These are phyloP conservation scores for Fraxinus quadrangulata DNA, from an alignment of 257 asterid species.

Conservation along the genomic window DNA sequence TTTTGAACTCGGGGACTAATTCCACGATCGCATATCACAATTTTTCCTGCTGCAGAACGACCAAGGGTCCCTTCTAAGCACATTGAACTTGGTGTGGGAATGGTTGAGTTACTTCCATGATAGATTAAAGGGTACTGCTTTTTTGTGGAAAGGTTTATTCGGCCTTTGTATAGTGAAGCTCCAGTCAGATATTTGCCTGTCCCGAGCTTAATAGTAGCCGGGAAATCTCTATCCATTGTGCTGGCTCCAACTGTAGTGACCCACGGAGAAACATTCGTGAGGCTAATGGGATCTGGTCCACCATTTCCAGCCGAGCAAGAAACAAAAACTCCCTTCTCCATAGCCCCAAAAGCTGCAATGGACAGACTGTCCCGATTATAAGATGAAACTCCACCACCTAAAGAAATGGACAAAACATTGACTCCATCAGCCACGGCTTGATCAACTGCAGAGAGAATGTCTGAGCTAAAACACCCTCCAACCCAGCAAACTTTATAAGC, in stretches of 20 bases:
- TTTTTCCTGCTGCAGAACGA: conserved; percentile 67
- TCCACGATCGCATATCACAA: conserved; percentile 89
- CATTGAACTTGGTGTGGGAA: conserved; percentile 73
- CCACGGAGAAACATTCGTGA: conserved; percentile 96
- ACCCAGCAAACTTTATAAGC: conserved; percentile 93
- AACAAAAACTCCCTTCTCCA: conserved; percentile 83
- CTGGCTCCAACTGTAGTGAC: conserved; percentile 91
- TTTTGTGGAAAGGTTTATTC: conserved; percentile 34
- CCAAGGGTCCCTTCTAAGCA: conserved; percentile 82
- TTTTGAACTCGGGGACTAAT: conserved; percentile 87
- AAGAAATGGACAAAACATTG: conserved; percentile 70
- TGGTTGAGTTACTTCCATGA: conserved; percentile 64
- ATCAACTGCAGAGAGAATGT: conserved; percentile 84
- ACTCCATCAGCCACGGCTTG: conserved; percentile 96
- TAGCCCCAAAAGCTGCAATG: conserved; percentile 84
- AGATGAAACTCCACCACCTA: conserved; percentile 90
- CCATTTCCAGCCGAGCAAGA: conserved; percentile 96
- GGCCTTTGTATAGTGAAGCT: conserved; percentile 75
- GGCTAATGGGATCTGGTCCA: conserved; percentile 90
- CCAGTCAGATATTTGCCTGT: conserved; percentile 53
- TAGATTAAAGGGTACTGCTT: conserved; percentile 59
- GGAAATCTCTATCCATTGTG: conserved; percentile 90
- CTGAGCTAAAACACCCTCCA: conserved; percentile 95
- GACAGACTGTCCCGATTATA: conserved; percentile 73
- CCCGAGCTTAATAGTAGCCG: conserved; percentile 75